Conservation (phyloP, 2,329 filamentous ascomycete species). For the Tolypocladium amazonense region DNA sequence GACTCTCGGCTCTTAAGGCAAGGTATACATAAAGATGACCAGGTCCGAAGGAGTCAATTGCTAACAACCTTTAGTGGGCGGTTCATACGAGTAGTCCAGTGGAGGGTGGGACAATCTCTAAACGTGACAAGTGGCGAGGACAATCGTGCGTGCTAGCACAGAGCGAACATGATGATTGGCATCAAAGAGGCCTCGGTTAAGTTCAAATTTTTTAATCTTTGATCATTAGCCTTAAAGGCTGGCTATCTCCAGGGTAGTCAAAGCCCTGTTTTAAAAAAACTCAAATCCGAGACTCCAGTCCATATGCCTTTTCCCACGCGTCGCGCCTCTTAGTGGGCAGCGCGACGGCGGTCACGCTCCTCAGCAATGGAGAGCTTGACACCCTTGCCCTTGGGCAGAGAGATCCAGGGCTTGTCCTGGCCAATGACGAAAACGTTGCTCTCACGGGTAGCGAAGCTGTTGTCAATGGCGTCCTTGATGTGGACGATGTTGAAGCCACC, state of each 20-base stretch:
- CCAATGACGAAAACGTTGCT: constrained; percentile 99
- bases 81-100: neutral
- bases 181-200: neutral
- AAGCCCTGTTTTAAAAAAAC: constrained; percentile 18
- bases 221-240: constrained; percentile 23
- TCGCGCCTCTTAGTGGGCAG: constrained; percentile 34
- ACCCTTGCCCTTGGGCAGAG: constrained; percentile 99
- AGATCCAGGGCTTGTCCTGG: constrained; percentile 98
- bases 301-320: constrained; percentile 22
- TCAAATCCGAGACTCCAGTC: constrained; percentile 30
- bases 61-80: neutral
- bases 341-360: constrained; percentile 93
- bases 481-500: constrained; percentile 99
- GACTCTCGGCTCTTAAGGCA: no score
- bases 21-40: neutral
- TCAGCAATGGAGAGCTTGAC: constrained; percentile 99
- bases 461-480: constrained; percentile 99
- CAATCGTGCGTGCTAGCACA: neutral
- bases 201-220: constrained; percentile 19
- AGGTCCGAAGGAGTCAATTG: neutral
- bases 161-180: neutral
- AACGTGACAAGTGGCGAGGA: neutral
- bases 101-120: neutral
- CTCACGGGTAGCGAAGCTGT: constrained; percentile 98
- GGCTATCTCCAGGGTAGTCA: constrained; percentile 23